A percentile compares a stretch with the other conserved stretches of the same genome.
These are phyloP conservation scores for Blakeslea trispora DNA, from an alignment of 371 early-diverging fungal genomes.

Conservation along the genomic window DNA sequence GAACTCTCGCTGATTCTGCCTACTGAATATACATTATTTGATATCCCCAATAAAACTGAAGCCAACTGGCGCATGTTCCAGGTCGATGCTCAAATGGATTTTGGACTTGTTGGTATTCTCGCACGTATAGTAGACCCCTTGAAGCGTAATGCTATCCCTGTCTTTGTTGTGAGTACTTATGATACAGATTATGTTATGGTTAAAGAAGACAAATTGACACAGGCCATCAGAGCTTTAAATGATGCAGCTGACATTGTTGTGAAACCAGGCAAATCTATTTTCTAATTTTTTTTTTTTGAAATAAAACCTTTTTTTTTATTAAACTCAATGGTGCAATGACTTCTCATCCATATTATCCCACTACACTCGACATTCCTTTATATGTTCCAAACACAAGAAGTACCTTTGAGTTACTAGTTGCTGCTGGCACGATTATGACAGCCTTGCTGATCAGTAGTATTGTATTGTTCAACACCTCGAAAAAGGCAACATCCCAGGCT, in stretches of 20 bases:
- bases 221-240: conserved; percentile 15
- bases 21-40: conserved; percentile 16
- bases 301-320: no score
- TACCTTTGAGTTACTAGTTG: conserved; percentile 10
- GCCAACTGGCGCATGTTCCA: conserved; percentile 62
- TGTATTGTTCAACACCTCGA: neutral
- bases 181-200: conserved; percentile 83
- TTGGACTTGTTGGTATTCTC: conserved; percentile 75
- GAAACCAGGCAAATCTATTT: conserved; percentile 18
- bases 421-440: conserved; percentile 3
- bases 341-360: conserved; percentile 28
- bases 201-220: conserved; percentile 51
- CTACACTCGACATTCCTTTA: conserved; percentile 2
- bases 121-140: conserved; percentile 60
- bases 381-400: conserved; percentile 23
- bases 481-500: conserved; percentile 7
- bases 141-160: conserved; percentile 59
- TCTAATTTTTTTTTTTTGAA: conserved; percentile 1
- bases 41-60: conserved; percentile 50
- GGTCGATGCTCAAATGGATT: conserved; percentile 73
- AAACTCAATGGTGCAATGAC: no score
- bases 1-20: conserved; percentile 66
- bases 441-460: neutral
- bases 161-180: conserved; percentile 76
- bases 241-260: conserved; percentile 14